Base-by-base conservation (phyloP, 768 basidiomycete genomes). In the Russula earlei region DNA sequence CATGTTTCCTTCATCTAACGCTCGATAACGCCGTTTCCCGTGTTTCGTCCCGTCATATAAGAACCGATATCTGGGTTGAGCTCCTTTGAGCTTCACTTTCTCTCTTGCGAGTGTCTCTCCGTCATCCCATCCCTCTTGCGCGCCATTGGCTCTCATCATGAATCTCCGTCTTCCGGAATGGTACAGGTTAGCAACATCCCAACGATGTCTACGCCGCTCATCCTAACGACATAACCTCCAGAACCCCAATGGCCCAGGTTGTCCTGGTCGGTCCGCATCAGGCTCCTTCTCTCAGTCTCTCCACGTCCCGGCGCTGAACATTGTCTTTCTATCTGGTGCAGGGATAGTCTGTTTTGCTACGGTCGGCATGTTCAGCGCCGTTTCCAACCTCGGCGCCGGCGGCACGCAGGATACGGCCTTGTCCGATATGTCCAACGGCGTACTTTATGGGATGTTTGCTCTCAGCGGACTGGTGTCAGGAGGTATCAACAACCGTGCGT, bases 381-480 rank as follows among this genome's bases (percentile, higher is more conserved):
- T 72, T 31, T 63, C 63, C 43, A 70, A 70, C 61, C 62, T 73
- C 33, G 70, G 70, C 54, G 72, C 71, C 15, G 73, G 74, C 61
- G 74, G 72, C 37, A 65, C 67, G 5, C 69, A 72, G 55, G 71
- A 75, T 54, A 60, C 72, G 47, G 56, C 69, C 22, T 69, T 76
- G 36, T 69, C 69, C 17, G 73, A 74, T 55, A 73, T 63, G 24
- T 63, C 73, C 34, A 73, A 75, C 59, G 68, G 68, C 54, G 71
- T 75, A 17, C 68, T 77, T 19, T 76, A 77, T 60, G 74, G 69
- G 41, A 54, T 65, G 55, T 77, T 77, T 59, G 70, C 75, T 17
- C 45, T 77, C 52, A 70, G 68, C 12, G 75, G 75, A 59, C 64
- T 76, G 41, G 63, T 75, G 54, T 66, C 67, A 36, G 75, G 74